Evolutionary conservation across 2,329 filamentous ascomycete species (phyloP).

Genomic region (Apiospora saccharicola): DNA sequence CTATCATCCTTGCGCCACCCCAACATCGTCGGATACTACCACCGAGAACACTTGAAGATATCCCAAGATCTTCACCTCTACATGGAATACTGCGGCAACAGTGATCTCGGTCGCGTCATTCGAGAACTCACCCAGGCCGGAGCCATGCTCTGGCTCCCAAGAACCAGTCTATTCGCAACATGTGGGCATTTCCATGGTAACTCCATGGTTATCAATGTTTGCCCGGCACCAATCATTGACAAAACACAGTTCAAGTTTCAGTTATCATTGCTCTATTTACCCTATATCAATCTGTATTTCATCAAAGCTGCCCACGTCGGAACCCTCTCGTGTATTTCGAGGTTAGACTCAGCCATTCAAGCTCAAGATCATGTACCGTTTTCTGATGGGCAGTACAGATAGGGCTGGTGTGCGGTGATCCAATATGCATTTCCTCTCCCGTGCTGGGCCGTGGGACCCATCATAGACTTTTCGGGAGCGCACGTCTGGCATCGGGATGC

Average conservation of each 20-base stretch:
- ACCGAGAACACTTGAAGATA: constrained; percentile 92
- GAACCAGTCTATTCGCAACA: no score
- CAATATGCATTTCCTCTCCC: not conserved
- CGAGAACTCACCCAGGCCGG: constrained; percentile 71
- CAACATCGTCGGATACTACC: constrained; percentile 98
- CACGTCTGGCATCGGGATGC: not conserved
- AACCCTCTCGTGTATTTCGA: not conserved
- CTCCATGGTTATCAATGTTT: no score
- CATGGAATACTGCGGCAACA: constrained; percentile 99
- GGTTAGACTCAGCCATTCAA: not conserved
- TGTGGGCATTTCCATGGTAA: no score
- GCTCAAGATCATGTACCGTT: not conserved
- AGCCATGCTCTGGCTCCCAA: no score
- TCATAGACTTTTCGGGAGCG: not conserved
- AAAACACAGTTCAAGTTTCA: no score
- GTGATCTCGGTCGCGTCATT: constrained; percentile 91
- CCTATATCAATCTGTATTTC: no score
- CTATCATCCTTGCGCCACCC: constrained; percentile 91
- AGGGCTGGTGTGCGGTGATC: not conserved
- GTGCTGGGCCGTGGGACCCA: not conserved
- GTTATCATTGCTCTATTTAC: no score
- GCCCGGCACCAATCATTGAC: no score
- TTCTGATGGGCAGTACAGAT: not conserved
- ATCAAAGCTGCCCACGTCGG: no score
- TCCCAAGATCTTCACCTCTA: constrained; percentile 95